Conservation (phyloP, 2,329 filamentous ascomycete species). For the Diaporthe ilicicola region DNA sequence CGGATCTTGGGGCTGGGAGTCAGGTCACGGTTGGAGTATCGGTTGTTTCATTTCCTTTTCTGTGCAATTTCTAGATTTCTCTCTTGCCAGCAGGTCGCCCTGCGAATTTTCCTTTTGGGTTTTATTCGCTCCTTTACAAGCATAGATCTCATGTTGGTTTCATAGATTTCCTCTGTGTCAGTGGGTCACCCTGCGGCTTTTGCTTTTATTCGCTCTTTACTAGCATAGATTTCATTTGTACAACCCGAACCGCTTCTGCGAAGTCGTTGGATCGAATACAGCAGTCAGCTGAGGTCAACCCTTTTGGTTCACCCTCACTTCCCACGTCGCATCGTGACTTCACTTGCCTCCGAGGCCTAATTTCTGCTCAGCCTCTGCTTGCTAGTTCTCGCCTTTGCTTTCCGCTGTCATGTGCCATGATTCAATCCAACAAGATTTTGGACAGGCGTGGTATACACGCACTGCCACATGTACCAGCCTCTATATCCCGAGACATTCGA, state of each 20-base stretch:
- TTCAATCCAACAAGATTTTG: neutral
- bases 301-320: too few species aligned
- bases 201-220: neutral
- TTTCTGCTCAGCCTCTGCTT: neutral
- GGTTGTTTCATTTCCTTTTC: neutral
- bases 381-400: neutral
- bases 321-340: neutral
- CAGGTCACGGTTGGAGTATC: neutral
- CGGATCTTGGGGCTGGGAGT: too few species aligned
- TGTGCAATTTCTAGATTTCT: neutral
- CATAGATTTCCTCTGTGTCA: slow-evolving; percentile 1
- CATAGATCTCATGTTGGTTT: slow-evolving; percentile 2
- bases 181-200: slow-evolving; percentile 4
- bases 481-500: neutral
- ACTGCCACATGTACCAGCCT: neutral
- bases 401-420: neutral
- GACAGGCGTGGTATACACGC: neutral
- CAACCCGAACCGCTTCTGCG: neutral
- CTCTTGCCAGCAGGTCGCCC: slow-evolving; percentile 15
- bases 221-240: slow-evolving; percentile 7
- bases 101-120: neutral
- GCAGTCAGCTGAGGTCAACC: neutral
- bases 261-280: neutral
- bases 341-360: too few species aligned
- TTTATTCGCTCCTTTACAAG: neutral